Base-by-base conservation (phyloP, 2,329 filamentous ascomycete genomes). In the Cercospora sp. region DNA sequence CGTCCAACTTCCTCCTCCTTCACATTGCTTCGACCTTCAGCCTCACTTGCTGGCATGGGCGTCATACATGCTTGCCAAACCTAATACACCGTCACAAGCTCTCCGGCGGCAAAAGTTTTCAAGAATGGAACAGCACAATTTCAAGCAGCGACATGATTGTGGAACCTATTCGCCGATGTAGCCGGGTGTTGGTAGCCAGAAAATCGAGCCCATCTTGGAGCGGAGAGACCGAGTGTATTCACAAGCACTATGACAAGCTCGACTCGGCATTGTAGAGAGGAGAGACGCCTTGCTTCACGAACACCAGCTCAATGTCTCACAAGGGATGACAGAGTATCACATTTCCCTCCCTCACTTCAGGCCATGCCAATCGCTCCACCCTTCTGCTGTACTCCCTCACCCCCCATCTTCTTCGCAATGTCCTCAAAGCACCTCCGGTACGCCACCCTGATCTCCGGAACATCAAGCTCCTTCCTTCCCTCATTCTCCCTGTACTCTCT, bases 361-460 rank as follows among this genome's bases (percentile, higher is more conserved):
- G 45, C 45, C 45, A 51, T 51, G 18, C 30, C 26, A 13, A 3
- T 43, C 58, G 63, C 67, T 7, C 68, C 68, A 18, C 40, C 68
- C 61, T 32, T 58, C 68, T 67, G 65, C 68, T 70, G 65, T 62
- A 67, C 57, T 18, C 28, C 45, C 26, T 45, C 62, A 45, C 37
- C 62, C 51, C 66, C 66, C 28, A 51, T 51, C 45, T 53, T 67
- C 49, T 40, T 57, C 61, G 30, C 61, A 87, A 90, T 90, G 71
- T 87, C 81, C 81, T 86, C 84, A 79, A 90, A 90, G 79, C 88
- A 90, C 73, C 78, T 77, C 74, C 82, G 80, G 76, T 90, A 90
- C 10, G 87, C 88, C 70, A 85, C 83, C 73, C 89, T 86, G 55
- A 90, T 81, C 80, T 90, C 87, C 7, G 87, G 86, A 30, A 90